Evolutionary conservation across 345 rosid species (phyloP), one percentile per base, ranked within the genome.

Genomic region (Schrenkiella parvula): DNA sequence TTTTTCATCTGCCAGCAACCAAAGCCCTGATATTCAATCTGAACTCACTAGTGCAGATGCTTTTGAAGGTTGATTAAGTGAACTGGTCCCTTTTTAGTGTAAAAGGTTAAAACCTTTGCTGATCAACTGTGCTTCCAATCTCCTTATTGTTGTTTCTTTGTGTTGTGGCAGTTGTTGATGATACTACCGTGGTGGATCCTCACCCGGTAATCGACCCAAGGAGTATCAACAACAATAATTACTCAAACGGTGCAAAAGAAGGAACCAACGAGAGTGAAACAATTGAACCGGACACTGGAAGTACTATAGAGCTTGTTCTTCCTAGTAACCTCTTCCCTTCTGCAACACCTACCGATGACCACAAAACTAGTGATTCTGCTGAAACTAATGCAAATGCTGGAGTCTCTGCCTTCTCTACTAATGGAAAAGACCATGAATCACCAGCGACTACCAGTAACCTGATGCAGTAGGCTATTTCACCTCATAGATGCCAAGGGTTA

Each of bases 301-400:
- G 44, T 55, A 28, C 71, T 25, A 29, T 71, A 4, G 91, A 87
- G 68, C 86, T 79, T 53, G 68, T 65, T 46, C 88, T 84, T 38
- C 90, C 91, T 8, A 81, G 81, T 76, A 83, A 72, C 70, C 85
- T 79, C 35, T 85, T 86, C 75, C 83, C 83, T 66, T 85, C 92
- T 43, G 82, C 89, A 15, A 51, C 34, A 54, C 65, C 78, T 47
- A 17, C 64, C 26, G 55, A 46, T 54, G 66, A 44, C 22, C 26
- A 18, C 32, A 80, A 66, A 67, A 73, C 62, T 61, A 37, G 61
- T 15, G 74, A 52, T 6, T 68, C 74, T 68, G 39, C 68, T 55
- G 37, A 43, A 23, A 54, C 70, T 31, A 29, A 75, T 61, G 77
- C 77, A 38, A 66, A 74, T 28, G 61, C 77, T 63, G 87, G 67